phyloP scores from a whole-genome alignment of 2,329 filamentous ascomycete species.

The Ophiostoma sp. region DNA sequence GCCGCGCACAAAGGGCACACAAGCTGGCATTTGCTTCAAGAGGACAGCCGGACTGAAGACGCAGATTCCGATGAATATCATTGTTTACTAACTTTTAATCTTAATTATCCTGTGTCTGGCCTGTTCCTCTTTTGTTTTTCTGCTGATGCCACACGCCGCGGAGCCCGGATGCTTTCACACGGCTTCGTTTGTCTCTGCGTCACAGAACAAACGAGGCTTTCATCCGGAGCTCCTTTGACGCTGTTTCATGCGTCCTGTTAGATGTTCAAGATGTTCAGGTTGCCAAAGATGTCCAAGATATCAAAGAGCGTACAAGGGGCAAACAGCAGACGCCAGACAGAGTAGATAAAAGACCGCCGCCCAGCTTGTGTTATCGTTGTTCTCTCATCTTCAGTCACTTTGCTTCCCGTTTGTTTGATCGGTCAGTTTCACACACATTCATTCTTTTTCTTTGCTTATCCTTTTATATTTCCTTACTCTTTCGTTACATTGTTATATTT shows the following conservation, averaged over 20 bases:
- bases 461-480: too few relatives aligned
- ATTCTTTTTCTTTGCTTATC: neutral
- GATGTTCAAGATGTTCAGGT: too few relatives aligned
- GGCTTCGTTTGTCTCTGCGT: neutral
- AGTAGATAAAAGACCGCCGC: neutral
- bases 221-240: neutral
- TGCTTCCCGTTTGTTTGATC: neutral
- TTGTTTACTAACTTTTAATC: neutral
- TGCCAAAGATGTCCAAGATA: neutral
- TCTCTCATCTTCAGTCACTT: neutral
- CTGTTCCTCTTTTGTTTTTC: neutral
- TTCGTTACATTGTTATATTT: too few relatives aligned
- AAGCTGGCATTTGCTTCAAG: too few relatives aligned
- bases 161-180: constrained; percentile 5
- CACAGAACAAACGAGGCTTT: neutral
- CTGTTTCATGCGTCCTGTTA: neutral
- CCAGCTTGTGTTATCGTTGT: neutral
- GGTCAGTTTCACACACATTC: neutral
- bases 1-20: too few relatives aligned
- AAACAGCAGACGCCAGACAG: neutral
- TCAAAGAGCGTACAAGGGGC: neutral
- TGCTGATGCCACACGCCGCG: neutral
- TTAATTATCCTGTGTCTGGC: neutral
- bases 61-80: too few relatives aligned
- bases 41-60: too few relatives aligned